Base-by-base conservation (phyloP, 2,329 filamentous ascomycete genomes). In the Metarhizium album region DNA sequence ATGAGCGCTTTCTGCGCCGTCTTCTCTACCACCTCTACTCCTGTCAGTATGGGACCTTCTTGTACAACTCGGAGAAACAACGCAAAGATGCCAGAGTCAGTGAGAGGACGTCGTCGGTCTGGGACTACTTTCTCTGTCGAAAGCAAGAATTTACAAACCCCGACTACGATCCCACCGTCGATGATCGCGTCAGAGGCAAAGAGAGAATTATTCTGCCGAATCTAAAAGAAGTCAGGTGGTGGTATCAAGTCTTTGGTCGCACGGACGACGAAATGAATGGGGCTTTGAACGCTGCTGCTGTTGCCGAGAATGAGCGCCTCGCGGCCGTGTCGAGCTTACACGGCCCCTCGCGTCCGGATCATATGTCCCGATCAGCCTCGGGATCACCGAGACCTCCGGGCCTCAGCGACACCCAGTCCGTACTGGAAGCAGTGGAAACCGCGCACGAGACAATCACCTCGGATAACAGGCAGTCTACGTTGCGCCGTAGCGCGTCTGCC, bases 31-130 rank as follows among this genome's bases (percentile, higher is more conserved):
- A 98, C 64, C 78, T 95, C 1, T 91, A 97, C 64, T 91, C 91
- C 0, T 95, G 90, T 58, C 93, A 98, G 64, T 98, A 96, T 56
- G 93, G 93, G 45, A 96, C 91, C 0, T 98, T 98, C 64, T 75
- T 98, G 4, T 95, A 87, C 68, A 96, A 98, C 69, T 94, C 82
- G 51, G 93, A 98, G 66, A 93, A 90, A 62, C 87, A 95, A 60
- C 83, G 93, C 3, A 72, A 80, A 16, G 86, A 93, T 42, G 78
- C 80, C 22, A 76, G 74, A 27, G 82, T 87, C 1, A 72, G 74
- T 38, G 83, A 90, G 59, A 77, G 80, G 49, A 95, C 90, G 3
- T 78, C 86, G 3, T 95, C 88, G 22, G 93, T 96, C 1, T 98
- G 93, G 93, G 86, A 93, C 58, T 96, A 97, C 64, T 97, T 98